Percentiles rank a stretch among this genome's conserved stretches.
Evolutionary conservation across 2,329 filamentous ascomycete genomes (phyloP).

Genomic region (Curvularia sp.): DNA sequence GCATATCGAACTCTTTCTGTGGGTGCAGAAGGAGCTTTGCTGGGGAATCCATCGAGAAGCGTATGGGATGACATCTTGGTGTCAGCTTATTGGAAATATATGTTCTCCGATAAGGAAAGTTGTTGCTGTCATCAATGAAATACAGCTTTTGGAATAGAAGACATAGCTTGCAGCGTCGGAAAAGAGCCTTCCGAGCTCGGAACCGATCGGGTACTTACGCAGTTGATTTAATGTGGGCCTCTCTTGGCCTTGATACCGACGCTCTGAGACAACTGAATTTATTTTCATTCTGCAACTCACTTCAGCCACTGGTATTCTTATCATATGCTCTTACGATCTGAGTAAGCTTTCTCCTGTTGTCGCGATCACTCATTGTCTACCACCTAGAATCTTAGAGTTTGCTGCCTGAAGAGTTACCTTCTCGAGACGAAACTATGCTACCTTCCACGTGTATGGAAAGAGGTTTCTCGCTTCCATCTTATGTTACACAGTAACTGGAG

Average conservation of each 20-base stretch:
- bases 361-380: too few relatives aligned
- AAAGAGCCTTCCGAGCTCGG: neutral
- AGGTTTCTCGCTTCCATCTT: too few relatives aligned
- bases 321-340: too few relatives aligned
- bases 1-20: neutral
- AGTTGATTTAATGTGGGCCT: neutral
- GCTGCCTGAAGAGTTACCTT: too few relatives aligned
- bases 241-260: neutral
- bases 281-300: too few relatives aligned
- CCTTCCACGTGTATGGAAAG: too few relatives aligned
- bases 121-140: neutral
- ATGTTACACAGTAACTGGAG: too few relatives aligned
- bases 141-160: neutral
- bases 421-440: too few relatives aligned
- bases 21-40: neutral
- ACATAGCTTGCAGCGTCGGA: neutral
- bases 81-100: neutral
- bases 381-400: too few relatives aligned
- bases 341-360: too few relatives aligned
- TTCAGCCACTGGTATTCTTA: too few relatives aligned
- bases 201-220: neutral
- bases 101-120: neutral
- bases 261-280: neutral
- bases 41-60: neutral
- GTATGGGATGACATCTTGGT: neutral